phyloP scores from a whole-genome alignment of 2,329 filamentous ascomycete species.

The Colletotrichum cereale region DNA sequence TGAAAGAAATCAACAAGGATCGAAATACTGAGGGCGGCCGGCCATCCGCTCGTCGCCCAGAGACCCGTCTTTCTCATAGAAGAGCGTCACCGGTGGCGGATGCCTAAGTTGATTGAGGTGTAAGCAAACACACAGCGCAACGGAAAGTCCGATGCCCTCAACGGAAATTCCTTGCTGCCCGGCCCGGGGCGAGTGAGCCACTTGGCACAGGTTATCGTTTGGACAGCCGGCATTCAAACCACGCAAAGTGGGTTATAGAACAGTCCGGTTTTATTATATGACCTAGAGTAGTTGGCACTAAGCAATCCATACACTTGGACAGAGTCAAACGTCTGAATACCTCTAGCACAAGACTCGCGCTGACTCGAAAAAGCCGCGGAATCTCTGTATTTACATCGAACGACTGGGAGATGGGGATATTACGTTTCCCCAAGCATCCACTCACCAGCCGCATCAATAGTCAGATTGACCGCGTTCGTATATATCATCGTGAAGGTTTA shows the following conservation, averaged over 20 bases:
- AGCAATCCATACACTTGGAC: neutral
- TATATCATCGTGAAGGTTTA: neutral
- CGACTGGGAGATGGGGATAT: too few relatives aligned
- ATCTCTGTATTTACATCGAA: too few relatives aligned
- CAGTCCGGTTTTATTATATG: too few relatives aligned
- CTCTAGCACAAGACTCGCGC: too few relatives aligned
- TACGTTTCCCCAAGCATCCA: neutral
- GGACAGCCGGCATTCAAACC: neutral
- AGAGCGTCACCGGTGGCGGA: neutral
- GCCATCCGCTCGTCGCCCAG: neutral
- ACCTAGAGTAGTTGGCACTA: too few relatives aligned
- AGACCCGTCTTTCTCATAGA: too few relatives aligned
- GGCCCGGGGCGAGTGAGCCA: neutral
- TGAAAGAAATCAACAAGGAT: neutral
- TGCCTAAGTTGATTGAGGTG: too few relatives aligned
- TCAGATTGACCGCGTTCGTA: neutral
- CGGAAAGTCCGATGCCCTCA: neutral
- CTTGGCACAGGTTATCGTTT: too few relatives aligned
- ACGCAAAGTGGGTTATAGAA: too few relatives aligned
- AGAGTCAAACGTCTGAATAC: too few relatives aligned
- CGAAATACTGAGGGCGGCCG: neutral
- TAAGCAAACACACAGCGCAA: too few relatives aligned
- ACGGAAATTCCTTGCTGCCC: neutral
- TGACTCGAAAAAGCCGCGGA: too few relatives aligned
- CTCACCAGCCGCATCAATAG: neutral